phyloP scores from a whole-genome alignment of 2,329 filamentous ascomycete genomes.

The Aspergillus phoenicis region DNA sequence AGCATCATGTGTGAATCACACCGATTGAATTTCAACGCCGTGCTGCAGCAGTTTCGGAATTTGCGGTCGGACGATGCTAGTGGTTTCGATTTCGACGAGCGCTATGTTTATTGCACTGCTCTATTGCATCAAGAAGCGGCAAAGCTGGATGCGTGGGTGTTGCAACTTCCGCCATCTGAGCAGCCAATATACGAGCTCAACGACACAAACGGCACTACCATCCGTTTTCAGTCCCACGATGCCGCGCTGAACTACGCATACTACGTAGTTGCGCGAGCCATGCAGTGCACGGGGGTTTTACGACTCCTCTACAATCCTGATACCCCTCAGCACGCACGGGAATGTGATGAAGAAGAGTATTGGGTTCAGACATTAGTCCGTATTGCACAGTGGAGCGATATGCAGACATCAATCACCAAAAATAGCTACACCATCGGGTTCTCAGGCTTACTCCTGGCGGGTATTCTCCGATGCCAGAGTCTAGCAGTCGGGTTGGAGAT shows the following conservation, averaged over 20 bases:
- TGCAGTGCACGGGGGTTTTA: slow-evolving; percentile 24
- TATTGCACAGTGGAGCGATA: slow-evolving; percentile 20
- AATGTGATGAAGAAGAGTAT: slow-evolving; percentile 10
- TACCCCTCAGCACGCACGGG: not conserved
- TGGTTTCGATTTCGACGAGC: not conserved
- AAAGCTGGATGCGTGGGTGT: slow-evolving; percentile 24
- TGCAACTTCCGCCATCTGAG: slow-evolving; percentile 20
- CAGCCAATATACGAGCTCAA: slow-evolving; percentile 11
- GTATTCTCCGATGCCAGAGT: slow-evolving; percentile 24
- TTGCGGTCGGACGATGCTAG: not conserved
- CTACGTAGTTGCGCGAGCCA: slow-evolving; percentile 26
- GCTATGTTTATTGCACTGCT: not conserved
- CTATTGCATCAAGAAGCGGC: not conserved
- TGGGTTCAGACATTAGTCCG: slow-evolving; percentile 20
- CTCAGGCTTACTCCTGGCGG: slow-evolving; percentile 26
- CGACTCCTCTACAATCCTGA: not conserved
- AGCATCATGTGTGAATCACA: slow-evolving; percentile 31
- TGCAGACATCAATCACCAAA: slow-evolving; percentile 14
- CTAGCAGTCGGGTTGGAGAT: slow-evolving; percentile 18
- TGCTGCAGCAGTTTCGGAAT: slow-evolving; percentile 9
- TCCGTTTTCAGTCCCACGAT: slow-evolving; percentile 23
- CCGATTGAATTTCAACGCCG: slow-evolving; percentile 18
- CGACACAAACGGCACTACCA: not conserved
- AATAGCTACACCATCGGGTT: slow-evolving; percentile 33
- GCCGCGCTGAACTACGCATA: slow-evolving; percentile 31